These are phyloP conservation scores for Trichoderma cornu-damae DNA, from an alignment of 2,329 filamentous ascomycete species.

Conservation along the genomic window DNA sequence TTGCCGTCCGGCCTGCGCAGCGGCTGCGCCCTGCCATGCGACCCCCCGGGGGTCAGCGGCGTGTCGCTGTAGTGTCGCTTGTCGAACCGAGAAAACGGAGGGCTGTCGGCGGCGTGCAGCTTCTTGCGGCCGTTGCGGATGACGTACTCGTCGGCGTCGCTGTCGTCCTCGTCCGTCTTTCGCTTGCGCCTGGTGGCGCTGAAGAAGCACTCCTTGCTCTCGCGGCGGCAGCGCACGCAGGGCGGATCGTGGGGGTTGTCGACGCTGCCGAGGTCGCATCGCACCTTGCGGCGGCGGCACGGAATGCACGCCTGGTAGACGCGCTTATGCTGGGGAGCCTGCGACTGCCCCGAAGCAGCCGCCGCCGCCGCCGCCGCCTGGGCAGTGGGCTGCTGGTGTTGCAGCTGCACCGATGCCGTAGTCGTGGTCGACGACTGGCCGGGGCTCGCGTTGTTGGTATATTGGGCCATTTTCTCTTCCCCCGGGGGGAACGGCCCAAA, in stretches of 20 bases:
- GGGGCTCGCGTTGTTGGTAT: constrained; percentile 23
- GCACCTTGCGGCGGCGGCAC: constrained; percentile 57
- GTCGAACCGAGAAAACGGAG: constrained; percentile 39
- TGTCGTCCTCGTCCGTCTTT: constrained; percentile 59
- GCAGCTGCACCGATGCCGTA: constrained; percentile 22
- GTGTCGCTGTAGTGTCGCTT: constrained; percentile 46
- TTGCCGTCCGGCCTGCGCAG: constrained; percentile 55
- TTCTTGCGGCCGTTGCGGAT: constrained; percentile 70
- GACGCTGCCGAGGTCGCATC: constrained; percentile 65
- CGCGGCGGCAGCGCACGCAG: constrained; percentile 86
- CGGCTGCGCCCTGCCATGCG: constrained; percentile 60
- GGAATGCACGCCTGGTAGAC: constrained; percentile 61
- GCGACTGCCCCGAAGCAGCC: background rate
- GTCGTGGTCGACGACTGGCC: constrained; percentile 22
- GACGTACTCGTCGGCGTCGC: constrained; percentile 60
- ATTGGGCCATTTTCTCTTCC: constrained; percentile 22
- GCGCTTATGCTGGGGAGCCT: constrained; percentile 48
- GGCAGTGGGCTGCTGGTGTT: constrained; percentile 21
- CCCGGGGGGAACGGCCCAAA: background rate
- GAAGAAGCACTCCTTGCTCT: constrained; percentile 97
- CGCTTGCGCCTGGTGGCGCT: constrained; percentile 90
- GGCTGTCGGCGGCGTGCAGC: constrained; percentile 44
- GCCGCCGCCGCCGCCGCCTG: constrained; percentile 4
- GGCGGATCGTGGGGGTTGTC: constrained; percentile 93
- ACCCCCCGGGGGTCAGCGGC: constrained; percentile 61